Percentiles rank a stretch among this genome's conserved stretches.
These are phyloP conservation scores for Micractinium sp. DNA, from an alignment of 139 green algal species.

Conservation along the genomic window DNA sequence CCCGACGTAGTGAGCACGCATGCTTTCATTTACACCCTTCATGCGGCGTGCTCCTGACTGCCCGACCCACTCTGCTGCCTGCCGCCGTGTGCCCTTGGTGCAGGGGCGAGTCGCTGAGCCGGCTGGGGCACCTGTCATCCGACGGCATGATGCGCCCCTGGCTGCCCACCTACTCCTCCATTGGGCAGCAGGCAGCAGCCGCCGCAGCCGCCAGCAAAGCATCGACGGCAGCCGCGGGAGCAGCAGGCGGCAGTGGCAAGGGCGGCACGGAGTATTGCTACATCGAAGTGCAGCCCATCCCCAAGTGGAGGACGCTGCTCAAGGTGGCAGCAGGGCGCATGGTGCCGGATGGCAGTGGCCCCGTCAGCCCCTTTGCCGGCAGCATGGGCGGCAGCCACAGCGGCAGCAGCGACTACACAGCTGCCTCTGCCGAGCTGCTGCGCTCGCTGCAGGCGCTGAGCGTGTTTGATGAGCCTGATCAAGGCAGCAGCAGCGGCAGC, in stretches of 20 bases:
- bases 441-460: slow-evolving; percentile 2
- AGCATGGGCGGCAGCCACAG: neutral
- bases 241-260: neutral
- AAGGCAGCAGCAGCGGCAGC: neutral
- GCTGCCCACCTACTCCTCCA: slow-evolving; percentile 38
- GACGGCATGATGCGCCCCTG: slow-evolving; percentile 41
- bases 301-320: slow-evolving; percentile 31
- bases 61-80: too few relatives aligned
- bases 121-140: slow-evolving; percentile 37
- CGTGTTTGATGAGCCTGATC: neutral
- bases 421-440: slow-evolving; percentile 6
- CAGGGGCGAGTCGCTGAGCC: slow-evolving; percentile 35
- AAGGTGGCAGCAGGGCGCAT: slow-evolving; percentile 27
- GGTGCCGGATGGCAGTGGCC: neutral
- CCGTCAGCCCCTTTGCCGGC: neutral
- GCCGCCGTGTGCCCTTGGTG: neutral
- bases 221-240: neutral
- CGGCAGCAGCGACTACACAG: neutral
- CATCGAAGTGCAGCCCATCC: slow-evolving; percentile 29
- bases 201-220: neutral
- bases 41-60: neutral
- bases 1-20: too few relatives aligned
- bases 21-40: too few relatives aligned
- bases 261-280: slow-evolving; percentile 23
- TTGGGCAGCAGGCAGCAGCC: slow-evolving; percentile 5